Base-by-base conservation (phyloP, 2,329 filamentous ascomycete genomes). In the Erysiphe pulchra region DNA sequence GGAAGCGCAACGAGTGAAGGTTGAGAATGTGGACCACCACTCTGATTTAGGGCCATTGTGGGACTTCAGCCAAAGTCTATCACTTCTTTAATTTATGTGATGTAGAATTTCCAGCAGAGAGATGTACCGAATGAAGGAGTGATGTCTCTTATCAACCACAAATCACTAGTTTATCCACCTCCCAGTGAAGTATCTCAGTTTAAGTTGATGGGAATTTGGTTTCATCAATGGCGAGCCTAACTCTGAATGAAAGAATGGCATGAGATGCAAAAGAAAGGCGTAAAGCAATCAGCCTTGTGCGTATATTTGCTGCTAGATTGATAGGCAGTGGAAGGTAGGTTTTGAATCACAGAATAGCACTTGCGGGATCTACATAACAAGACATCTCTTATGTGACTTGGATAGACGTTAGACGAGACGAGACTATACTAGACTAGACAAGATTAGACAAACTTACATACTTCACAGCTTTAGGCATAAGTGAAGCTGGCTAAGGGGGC, bases 1-100 rank as follows among this genome's bases (percentile, higher is more conserved):
- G 90, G 87, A 53, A 98, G 68, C 50, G 84, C 77, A 18, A 87
- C 85, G 55, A 98, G 68, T 49, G 87, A 94, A 47, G 84, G 73
- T 63, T 93, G 84, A 50, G 70, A 83, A 65, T 77, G 84, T 63
- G 73, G 70, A 49, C 73, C 73, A 60, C 69, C 71, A 52, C 52
- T 47, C 50, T 51, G 51, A 40, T 40, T 41, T 28, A 41, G 32
- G n/a, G 45, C 45, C 45, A 46, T 46, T 34, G 1, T 11, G 33
- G n/a, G 13, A 34, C 13, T 34, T 34, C n/a, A 34, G 33, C 12
- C 33, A 34, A 7, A 4, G 11, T 34, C 24, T 28, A 9, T 28
- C 4, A 9, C 24, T 28, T 28, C 24, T 28, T 28, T 28, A 28
- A 28, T 28, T 28, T 28, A 5, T 28, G 24, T 28, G 24, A 28